Evolutionary conservation across 2,329 filamentous ascomycete species (phyloP).

Genomic region (Xylariaceae sp.): DNA sequence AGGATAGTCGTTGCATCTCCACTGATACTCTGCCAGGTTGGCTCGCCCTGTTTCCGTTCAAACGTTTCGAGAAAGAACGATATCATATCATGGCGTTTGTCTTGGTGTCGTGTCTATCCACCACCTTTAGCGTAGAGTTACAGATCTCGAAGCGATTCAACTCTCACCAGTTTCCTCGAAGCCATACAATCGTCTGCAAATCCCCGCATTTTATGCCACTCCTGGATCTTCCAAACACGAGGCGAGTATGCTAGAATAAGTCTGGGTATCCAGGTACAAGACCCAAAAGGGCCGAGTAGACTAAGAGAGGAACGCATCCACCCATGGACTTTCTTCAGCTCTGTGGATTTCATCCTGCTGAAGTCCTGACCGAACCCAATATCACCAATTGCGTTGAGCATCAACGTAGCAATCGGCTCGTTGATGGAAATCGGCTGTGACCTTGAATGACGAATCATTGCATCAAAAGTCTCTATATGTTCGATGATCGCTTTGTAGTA

Average conservation of each 20-base stretch:
- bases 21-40: not conserved
- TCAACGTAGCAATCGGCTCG: not conserved
- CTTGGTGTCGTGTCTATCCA: not conserved
- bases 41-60: not conserved
- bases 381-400: not conserved
- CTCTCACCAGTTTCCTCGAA: not conserved
- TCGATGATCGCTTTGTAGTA: not conserved
- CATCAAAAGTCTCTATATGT: not conserved
- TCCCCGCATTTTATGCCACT: not conserved
- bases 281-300: not conserved
- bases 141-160: not conserved
- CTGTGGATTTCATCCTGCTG: not conserved
- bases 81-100: not conserved
- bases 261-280: not conserved
- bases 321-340: not conserved
- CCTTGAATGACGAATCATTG: not conserved
- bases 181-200: not conserved
- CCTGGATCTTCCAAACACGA: not conserved
- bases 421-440: not conserved
- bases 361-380: not conserved
- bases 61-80: not conserved
- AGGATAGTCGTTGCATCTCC: not conserved
- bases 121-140: not conserved
- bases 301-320: not conserved
- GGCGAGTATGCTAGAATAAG: not conserved